phyloP scores from a whole-genome alignment of 352 stramenopile genomes.

The Halophytophthora batemanensis region DNA sequence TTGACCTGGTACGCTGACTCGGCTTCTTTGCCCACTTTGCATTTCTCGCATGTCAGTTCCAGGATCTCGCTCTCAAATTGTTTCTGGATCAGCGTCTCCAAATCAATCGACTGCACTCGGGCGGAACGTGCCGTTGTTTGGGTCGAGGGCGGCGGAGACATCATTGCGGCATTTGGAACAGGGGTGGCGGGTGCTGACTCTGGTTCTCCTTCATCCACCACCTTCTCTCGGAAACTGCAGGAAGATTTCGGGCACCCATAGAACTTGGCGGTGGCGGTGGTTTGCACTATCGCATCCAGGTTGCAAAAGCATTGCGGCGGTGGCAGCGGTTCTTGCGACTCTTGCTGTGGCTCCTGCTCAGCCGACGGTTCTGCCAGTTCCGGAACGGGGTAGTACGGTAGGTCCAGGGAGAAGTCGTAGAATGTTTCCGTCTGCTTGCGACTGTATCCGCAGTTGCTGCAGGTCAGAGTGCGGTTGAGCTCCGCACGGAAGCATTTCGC shows the following conservation, averaged over 20 bases:
- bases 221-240: slow-evolving; percentile 63
- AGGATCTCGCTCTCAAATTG: slow-evolving; percentile 79
- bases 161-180: slow-evolving; percentile 3
- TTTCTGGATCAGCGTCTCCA: slow-evolving; percentile 64
- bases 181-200: slow-evolving; percentile 9
- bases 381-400: slow-evolving; percentile 41
- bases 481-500: slow-evolving; percentile 79
- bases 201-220: slow-evolving; percentile 7
- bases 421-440: slow-evolving; percentile 79
- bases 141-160: slow-evolving; percentile 7
- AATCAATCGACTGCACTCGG: slow-evolving; percentile 29
- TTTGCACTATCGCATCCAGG: slow-evolving; percentile 28
- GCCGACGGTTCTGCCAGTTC: slow-evolving; percentile 19
- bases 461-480: slow-evolving; percentile 75
- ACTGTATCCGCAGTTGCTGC: slow-evolving; percentile 70
- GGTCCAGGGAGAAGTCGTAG: slow-evolving; percentile 85
- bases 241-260: slow-evolving; percentile 59
- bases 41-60: slow-evolving; percentile 85
- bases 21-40: slow-evolving; percentile 62
- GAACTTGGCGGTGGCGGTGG: slow-evolving; percentile 32
- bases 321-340: slow-evolving; percentile 29
- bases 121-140: slow-evolving; percentile 6
- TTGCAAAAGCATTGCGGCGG: slow-evolving; percentile 62
- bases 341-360: slow-evolving; percentile 29
- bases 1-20: slow-evolving; percentile 60